phyloP scores from a whole-genome alignment of 2,329 filamentous ascomycete species.

The Chaetomiaceae sp. region DNA sequence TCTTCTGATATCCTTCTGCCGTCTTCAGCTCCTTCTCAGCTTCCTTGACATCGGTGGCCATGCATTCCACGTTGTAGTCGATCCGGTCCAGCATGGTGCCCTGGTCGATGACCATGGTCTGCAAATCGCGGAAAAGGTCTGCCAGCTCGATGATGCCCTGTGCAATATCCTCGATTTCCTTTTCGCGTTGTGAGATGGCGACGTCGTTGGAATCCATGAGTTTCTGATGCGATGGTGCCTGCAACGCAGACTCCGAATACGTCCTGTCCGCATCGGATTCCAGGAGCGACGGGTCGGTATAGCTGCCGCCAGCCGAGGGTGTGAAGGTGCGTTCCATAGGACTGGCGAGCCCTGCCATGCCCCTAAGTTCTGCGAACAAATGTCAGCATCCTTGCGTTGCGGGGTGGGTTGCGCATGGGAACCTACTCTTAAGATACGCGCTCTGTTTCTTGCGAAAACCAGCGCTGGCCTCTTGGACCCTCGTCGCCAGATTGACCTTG shows the following conservation, averaged over 20 bases:
- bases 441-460: conserved; percentile 96
- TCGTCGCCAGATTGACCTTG: conserved; percentile 79
- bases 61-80: conserved; percentile 96
- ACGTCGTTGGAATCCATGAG: conserved; percentile 70
- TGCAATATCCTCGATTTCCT: conserved; percentile 95
- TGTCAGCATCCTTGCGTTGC: conserved; percentile 20
- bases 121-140: conserved; percentile 93
- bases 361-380: conserved; percentile 57
- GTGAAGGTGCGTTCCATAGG: conserved; percentile 46
- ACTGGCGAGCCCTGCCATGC: conserved; percentile 54
- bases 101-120: conserved; percentile 91
- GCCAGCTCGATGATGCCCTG: conserved; percentile 96
- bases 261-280: conserved; percentile 92
- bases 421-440: conserved; percentile 82
- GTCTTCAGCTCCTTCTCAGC: conserved; percentile 89
- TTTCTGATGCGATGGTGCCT: conserved; percentile 65
- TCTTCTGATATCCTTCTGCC: conserved; percentile 82
- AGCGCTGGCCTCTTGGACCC: conserved; percentile 88
- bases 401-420: no score
- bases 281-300: conserved; percentile 78
- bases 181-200: conserved; percentile 83
- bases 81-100: conserved; percentile 89
- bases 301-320: conserved; percentile 40
- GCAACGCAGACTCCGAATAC: conserved; percentile 83
- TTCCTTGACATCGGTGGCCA: conserved; percentile 87